These are phyloP conservation scores for Adansonia digitata DNA, from an alignment of 345 rosid species.

Conservation along the genomic window DNA sequence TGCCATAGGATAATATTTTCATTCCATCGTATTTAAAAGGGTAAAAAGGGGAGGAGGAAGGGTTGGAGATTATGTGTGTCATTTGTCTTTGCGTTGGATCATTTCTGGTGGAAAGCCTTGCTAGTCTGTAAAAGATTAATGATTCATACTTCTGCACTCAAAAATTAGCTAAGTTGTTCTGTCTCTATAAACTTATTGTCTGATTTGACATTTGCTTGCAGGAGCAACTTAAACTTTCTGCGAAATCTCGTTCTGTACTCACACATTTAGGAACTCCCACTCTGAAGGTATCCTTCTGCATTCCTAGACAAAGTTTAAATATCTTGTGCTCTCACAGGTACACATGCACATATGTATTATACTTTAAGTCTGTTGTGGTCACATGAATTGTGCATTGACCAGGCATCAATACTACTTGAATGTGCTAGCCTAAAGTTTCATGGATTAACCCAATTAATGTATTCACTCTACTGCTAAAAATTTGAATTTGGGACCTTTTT, in stretches of 20 bases:
- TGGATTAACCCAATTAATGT: not conserved
- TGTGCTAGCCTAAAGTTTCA: not conserved
- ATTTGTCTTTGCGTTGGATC: not conserved
- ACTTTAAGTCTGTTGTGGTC: not conserved
- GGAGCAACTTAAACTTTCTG: conserved; percentile 64
- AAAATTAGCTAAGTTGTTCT: not conserved
- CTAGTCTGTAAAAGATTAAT: not conserved
- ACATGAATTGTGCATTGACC: not conserved
- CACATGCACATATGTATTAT: not conserved
- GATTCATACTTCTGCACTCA: not conserved
- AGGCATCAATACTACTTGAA: not conserved
- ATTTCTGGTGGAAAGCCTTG: not conserved
- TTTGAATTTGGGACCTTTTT: not conserved
- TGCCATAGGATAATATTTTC: not conserved
- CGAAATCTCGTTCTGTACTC: conserved; percentile 41
- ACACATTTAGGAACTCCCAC: conserved; percentile 38
- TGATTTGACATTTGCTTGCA: conserved; percentile 31
- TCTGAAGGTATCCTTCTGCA: conserved; percentile 32
- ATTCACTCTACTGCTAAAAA: not conserved
- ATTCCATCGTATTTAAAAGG: not conserved
- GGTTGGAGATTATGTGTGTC: not conserved
- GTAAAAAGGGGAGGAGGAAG: not conserved
- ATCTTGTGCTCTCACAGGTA: not conserved
- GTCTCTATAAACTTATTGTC: not conserved
- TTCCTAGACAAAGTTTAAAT: not conserved